Base-by-base conservation (phyloP, 371 early-diverging fungal genomes). In the Mortierella sp. region DNA sequence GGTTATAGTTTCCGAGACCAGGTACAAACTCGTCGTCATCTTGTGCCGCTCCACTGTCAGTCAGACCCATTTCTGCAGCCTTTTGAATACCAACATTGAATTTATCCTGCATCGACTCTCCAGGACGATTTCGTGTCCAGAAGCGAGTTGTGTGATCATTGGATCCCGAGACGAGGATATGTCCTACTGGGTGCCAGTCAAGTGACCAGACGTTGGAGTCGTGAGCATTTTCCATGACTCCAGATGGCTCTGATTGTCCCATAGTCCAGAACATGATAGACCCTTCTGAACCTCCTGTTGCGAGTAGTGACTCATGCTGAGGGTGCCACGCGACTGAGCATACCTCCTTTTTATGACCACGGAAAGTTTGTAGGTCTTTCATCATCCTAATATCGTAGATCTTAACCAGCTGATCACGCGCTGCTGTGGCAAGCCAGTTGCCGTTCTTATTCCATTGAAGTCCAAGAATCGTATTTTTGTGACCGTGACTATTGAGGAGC, bases 101-200 rank as follows among this genome's bases (percentile, higher is more conserved):
- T 59, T 90, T 90, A 65, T 89, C 90, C 50, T 83, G 79, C 47
- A 84, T 84, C 24, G 86, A 77, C 59, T 98, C 98, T 48, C 97
- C 98, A 4, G 98, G 99, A 43, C 99, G 89, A 33, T 94, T 94
- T 40, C 99, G 87, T 22, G 97, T 95, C 99, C 99, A 99, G 84
- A 99, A 99, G n/a, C 97, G 93, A 0, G 98, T 97, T 0, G 97
- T 93, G 74, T 97, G 96, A 85, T 99, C 99, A 69, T 99, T 98
- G 16, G 97, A 97, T 22, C 99, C 99, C 0, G 97, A 94, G 0
- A 96, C 98, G 11, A 99, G 87, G 10, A 98, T 90, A 85, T 99
- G 99, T 0, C 99, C 99, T 21, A 97, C 86, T 8, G 99, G 99
- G 86, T 99, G 99, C 96, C 97, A 99, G 76, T 98, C 99, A 48